Percentiles rank a stretch among this genome's conserved stretches.
phyloP scores from a whole-genome alignment of 2,329 filamentous ascomycete genomes.

The Huntiella moniliformis region DNA sequence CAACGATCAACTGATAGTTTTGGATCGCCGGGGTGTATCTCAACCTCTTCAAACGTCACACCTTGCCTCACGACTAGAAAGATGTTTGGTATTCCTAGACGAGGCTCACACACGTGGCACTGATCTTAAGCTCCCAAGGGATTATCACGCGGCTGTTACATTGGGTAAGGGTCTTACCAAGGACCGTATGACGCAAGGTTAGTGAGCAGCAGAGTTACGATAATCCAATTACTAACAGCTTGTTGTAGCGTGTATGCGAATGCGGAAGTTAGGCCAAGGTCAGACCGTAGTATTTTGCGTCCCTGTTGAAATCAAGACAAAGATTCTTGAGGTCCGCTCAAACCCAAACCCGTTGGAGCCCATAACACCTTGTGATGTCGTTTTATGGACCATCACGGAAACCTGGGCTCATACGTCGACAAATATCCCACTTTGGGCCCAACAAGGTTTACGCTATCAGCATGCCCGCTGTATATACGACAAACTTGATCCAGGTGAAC shows the following conservation, averaged over 20 bases:
- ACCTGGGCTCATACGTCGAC: constrained; percentile 31
- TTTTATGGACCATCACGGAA: constrained; percentile 40
- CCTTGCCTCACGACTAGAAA: constrained; percentile 34
- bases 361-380: constrained; percentile 30
- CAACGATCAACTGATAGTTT: constrained; percentile 32
- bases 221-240: not conserved
- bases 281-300: constrained; percentile 46
- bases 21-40: constrained; percentile 27
- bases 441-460: constrained; percentile 35
- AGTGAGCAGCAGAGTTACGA: not conserved
- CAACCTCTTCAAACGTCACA: constrained; percentile 39
- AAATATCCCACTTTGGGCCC: constrained; percentile 39
- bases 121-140: constrained; percentile 40
- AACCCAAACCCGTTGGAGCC: constrained; percentile 4
- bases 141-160: constrained; percentile 47
- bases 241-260: constrained; percentile 44
- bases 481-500: not conserved
- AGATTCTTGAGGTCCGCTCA: constrained; percentile 23
- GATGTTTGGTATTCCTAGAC: constrained; percentile 49
- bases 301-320: constrained; percentile 36
- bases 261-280: constrained; percentile 47
- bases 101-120: constrained; percentile 53
- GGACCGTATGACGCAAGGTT: constrained; percentile 50
- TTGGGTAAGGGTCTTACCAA: constrained; percentile 47
- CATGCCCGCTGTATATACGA: constrained; percentile 22